Evolutionary conservation across 116 monocot species (phyloP).

Genomic region (Posidonia oceanica): DNA sequence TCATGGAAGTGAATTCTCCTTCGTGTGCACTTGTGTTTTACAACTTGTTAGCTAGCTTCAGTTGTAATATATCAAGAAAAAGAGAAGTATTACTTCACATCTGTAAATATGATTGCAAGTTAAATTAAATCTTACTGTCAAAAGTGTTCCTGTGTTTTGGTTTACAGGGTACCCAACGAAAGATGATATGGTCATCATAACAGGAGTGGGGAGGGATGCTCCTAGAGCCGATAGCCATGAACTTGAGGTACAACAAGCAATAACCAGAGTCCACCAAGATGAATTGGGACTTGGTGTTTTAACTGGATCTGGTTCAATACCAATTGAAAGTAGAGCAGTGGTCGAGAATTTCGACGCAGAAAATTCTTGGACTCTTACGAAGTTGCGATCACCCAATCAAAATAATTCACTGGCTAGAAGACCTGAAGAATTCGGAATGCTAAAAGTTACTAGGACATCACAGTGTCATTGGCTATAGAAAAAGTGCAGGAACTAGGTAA

Average conservation of each 20-base stretch:
- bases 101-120: no score
- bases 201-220: constrained; percentile 6
- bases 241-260: constrained; percentile 42
- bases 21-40: no score
- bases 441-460: constrained; percentile 8
- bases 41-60: no score
- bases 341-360: background rate
- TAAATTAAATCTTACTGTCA: no score
- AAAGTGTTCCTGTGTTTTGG: background rate
- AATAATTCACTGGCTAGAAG: constrained; percentile 3
- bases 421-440: constrained; percentile 10
- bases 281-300: no score
- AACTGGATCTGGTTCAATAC: no score
- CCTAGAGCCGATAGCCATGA: constrained; percentile 1
- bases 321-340: background rate
- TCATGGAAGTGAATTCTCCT: no score
- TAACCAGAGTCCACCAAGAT: no score
- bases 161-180: constrained; percentile 2
- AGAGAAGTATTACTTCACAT: no score
- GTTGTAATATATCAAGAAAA: no score
- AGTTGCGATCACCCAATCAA: background rate
- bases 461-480: constrained; percentile 12
- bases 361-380: background rate
- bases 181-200: constrained; percentile 16
- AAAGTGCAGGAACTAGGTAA: constrained; percentile 1